Evolutionary conservation across 1,284 basidiomycete genomes (phyloP).

Genomic region (Trichosporon coremiiforme): DNA sequence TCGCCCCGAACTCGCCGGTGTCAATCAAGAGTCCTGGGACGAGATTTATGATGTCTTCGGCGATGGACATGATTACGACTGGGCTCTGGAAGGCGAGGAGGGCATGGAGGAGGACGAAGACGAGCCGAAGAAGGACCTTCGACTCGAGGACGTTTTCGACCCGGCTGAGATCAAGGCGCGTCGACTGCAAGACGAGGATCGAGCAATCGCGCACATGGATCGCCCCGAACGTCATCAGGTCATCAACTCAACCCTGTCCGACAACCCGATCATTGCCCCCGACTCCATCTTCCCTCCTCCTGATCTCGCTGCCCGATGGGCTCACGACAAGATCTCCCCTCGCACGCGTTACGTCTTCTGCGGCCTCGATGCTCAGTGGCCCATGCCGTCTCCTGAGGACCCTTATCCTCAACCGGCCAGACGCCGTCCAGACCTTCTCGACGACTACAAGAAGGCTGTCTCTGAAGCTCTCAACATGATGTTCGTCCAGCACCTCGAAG

Average conservation of each 20-base stretch:
- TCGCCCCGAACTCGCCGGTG: conserved; percentile 77
- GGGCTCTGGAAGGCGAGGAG: conserved; percentile 78
- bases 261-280: conserved; percentile 66
- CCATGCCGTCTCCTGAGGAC: conserved; percentile 57
- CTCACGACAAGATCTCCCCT: conserved; percentile 79
- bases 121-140: conserved; percentile 69
- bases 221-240: conserved; percentile 97
- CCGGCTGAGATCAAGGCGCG: conserved; percentile 92
- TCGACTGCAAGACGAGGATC: conserved; percentile 91
- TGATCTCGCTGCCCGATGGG: conserved; percentile 86
- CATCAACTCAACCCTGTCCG: conserved; percentile 77
- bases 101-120: conserved; percentile 65
- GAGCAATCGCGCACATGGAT: conserved; percentile 85
- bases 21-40: conserved; percentile 91
- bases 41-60: conserved; percentile 98
- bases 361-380: conserved; percentile 36
- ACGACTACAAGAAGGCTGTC: conserved; percentile 76
- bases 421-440: conserved; percentile 62
- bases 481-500: conserved; percentile 84
- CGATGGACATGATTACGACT: conserved; percentile 94
- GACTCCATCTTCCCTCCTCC: conserved; percentile 57
- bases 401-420: conserved; percentile 53
- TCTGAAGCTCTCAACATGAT: conserved; percentile 78
- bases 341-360: conserved; percentile 65
- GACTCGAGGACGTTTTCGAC: conserved; percentile 94